These are phyloP conservation scores for Boletellus deceptivus DNA, from an alignment of 1,284 basidiomycete genomes.

Conservation along the genomic window DNA sequence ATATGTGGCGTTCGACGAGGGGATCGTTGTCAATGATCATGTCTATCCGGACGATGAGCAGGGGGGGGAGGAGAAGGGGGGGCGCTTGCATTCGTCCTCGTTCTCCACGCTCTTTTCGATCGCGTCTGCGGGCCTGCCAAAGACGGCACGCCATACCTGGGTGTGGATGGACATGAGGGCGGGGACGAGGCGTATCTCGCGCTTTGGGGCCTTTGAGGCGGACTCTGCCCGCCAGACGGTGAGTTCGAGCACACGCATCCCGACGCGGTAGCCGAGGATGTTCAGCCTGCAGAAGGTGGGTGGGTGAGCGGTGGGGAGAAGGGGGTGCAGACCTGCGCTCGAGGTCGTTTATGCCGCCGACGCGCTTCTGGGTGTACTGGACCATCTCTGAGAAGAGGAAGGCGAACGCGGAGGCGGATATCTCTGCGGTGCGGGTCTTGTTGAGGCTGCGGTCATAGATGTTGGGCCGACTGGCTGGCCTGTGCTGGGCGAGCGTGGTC, in stretches of 20 bases:
- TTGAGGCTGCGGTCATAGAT: slow-evolving; percentile 81
- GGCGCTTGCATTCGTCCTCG: slow-evolving; percentile 84
- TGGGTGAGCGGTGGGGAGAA: neutral
- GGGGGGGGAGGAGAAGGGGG: neutral
- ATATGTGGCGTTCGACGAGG: slow-evolving; percentile 86
- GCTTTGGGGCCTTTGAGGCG: slow-evolving; percentile 76
- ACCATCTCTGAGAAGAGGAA: slow-evolving; percentile 92
- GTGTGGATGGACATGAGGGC: slow-evolving; percentile 91
- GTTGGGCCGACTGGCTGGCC: slow-evolving; percentile 37
- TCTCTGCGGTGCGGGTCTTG: slow-evolving; percentile 78
- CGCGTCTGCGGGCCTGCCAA: slow-evolving; percentile 90
- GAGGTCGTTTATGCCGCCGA: slow-evolving; percentile 91
- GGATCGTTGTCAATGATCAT: slow-evolving; percentile 99
- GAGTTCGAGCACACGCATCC: slow-evolving; percentile 77
- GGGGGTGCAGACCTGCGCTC: slow-evolving; percentile 64
- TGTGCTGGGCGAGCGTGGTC: slow-evolving; percentile 37
- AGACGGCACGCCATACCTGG: slow-evolving; percentile 92
- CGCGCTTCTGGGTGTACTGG: slow-evolving; percentile 93
- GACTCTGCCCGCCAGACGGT: slow-evolving; percentile 73
- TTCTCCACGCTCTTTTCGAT: slow-evolving; percentile 96
- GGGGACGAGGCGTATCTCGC: slow-evolving; percentile 85
- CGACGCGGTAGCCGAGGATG: slow-evolving; percentile 87
- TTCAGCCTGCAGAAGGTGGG: slow-evolving; percentile 61
- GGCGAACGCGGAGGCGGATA: slow-evolving; percentile 78
- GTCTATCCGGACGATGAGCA: slow-evolving; percentile 49